Base-by-base conservation (phyloP, 1,284 basidiomycete genomes). In the Agroathelia rolfsii region DNA sequence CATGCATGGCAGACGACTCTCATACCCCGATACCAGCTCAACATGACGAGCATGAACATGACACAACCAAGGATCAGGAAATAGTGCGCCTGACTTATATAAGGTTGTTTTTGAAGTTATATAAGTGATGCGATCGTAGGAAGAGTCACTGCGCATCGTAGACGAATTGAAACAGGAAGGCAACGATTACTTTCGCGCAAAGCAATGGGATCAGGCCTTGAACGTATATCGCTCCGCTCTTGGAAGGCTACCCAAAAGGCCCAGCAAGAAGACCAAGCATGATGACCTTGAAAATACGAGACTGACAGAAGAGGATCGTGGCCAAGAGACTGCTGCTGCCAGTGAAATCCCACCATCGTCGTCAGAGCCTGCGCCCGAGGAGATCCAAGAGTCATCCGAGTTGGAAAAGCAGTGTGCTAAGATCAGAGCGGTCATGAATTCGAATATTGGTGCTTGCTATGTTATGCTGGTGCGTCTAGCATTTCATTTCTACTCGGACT, bases 391-490 rank as follows among this genome's bases (percentile, higher is more conserved):
- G n/a, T n/a, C n/a, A n/a, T n/a, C n/a, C n/a, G n/a, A n/a, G n/a
- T 40, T 67, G 16, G 64, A 75, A 27, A 40, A 51, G 21, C 60
- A 73, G 38, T 68, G 58, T 41, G 59, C 66, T 4, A 75, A 72
- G 44, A 61, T 69, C 13, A 66, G 85, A 38, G 66, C 84, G 10
- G 59, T 82, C 8, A 47, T 90, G 38, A 70, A 84, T 45, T 76
- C 80, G 22, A 92, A 92, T 46, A 76, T 89, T 22, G 86, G 72
- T 1, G 88, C 87, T 35, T 87, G 82, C 45, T 64, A 76, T 48
- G 64, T 83, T 3, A 84, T 85, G 48, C 54, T 84, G 50, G 86
- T 85, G 48, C 45, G 72, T 48, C 31, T n/a, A n/a, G n/a, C n/a
- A n/a, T n/a, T n/a, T n/a, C n/a, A n/a, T n/a, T n/a, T n/a, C n/a